Conservation (phyloP, 2,329 filamentous ascomycete species). For the Nemania bipapillata region DNA sequence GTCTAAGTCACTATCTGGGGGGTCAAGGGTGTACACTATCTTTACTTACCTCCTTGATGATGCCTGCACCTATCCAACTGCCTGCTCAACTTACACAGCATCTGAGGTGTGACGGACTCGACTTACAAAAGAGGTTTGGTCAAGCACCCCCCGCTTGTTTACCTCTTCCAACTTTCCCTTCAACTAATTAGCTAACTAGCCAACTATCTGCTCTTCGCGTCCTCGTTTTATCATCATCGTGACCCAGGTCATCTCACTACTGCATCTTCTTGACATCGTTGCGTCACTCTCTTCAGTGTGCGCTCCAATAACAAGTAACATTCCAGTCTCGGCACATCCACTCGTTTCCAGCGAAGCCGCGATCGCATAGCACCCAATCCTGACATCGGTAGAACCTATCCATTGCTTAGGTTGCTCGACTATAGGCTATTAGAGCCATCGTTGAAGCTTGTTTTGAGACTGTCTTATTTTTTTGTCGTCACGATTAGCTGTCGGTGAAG, state of each 20-base stretch:
- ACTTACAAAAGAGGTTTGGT: conserved; percentile 12
- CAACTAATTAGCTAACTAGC: not conserved
- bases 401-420: conserved; percentile 2
- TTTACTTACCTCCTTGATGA: too few relatives aligned
- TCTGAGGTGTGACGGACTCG: not conserved
- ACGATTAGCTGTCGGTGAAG: not conserved
- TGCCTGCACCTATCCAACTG: not conserved
- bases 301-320: conserved; percentile 9
- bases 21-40: too few relatives aligned
- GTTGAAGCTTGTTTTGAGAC: not conserved
- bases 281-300: conserved; percentile 2
- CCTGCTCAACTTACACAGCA: not conserved
- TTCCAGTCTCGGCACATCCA: conserved; percentile 24
- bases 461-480: not conserved
- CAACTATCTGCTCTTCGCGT: conserved; percentile 6
- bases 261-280: conserved; percentile 11
- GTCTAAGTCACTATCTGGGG: not conserved
- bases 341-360: conserved; percentile 16
- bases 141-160: conserved; percentile 1
- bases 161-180: not conserved
- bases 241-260: conserved; percentile 18
- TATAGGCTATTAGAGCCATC: not conserved
- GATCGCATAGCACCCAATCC: not conserved
- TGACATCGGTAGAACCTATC: not conserved
- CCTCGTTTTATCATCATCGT: conserved; percentile 23